Evolutionary conservation across 306 rosid species (phyloP).

Genomic region (Quercus bicolor): DNA sequence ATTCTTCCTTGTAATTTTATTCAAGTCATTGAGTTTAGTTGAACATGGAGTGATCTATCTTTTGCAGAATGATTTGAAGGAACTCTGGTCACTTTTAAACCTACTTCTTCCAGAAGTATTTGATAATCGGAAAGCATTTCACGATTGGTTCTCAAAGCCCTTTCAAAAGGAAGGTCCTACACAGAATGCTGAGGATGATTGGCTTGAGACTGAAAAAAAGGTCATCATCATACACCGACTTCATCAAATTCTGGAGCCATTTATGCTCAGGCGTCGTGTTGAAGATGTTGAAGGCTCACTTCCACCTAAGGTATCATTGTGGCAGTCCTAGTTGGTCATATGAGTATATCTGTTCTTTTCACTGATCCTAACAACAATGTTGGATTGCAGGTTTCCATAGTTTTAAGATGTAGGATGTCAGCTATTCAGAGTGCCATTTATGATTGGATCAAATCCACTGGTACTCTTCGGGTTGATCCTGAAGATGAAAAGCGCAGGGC

Average conservation of each 20-base stretch:
- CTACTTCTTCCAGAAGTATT: conserved; percentile 98
- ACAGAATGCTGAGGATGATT: conserved; percentile 85
- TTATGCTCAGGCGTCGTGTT: conserved; percentile 98
- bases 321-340: conserved; percentile 14
- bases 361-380: conserved; percentile 24
- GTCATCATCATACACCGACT: conserved; percentile 96
- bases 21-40: conserved; percentile 4
- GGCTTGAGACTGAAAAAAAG: conserved; percentile 99
- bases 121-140: conserved; percentile 94
- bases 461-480: conserved; percentile 95
- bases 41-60: conserved; percentile 20
- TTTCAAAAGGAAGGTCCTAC: conserved; percentile 84
- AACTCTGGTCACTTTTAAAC: conserved; percentile 96
- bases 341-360: conserved; percentile 9
- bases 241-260: conserved; percentile 98
- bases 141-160: conserved; percentile 98
- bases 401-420: conserved; percentile 87
- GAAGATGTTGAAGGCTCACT: conserved; percentile 99
- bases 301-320: conserved; percentile 76
- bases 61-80: conserved; percentile 97
- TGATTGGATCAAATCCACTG: conserved; percentile 96
- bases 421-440: conserved; percentile 89
- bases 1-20: background rate
- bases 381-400: conserved; percentile 77
- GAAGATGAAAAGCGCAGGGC: conserved; percentile 73